Conservation (phyloP, 805 yeast species). For the Saccharomycopsis fibuligera region DNA sequence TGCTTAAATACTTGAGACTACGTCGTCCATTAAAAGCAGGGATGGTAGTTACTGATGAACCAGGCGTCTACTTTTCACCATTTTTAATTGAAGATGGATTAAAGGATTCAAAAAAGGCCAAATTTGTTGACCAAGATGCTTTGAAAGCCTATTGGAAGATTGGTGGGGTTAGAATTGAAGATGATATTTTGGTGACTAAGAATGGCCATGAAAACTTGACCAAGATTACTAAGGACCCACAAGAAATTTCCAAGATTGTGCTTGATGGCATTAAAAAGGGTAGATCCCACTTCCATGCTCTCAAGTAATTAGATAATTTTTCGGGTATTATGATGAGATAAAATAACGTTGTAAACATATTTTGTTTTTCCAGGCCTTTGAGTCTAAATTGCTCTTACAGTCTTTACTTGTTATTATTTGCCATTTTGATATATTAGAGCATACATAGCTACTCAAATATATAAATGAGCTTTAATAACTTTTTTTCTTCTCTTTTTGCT, state of each 20-base stretch:
- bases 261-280: constrained; percentile 61
- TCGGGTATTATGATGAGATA: background rate
- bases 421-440: no score
- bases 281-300: constrained; percentile 55
- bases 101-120: constrained; percentile 41
- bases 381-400: background rate
- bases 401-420: no score
- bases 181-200: constrained; percentile 74
- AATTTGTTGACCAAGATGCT: constrained; percentile 57
- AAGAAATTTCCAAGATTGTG: constrained; percentile 73
- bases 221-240: constrained; percentile 77
- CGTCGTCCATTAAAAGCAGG: constrained; percentile 65
- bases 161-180: constrained; percentile 98
- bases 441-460: no score
- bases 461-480: no score
- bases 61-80: constrained; percentile 88
- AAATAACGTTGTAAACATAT: no score
- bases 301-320: constrained; percentile 29
- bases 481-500: no score
- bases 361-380: background rate
- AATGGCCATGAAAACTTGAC: constrained; percentile 79
- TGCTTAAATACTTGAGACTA: constrained; percentile 70
- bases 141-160: constrained; percentile 75
- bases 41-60: constrained; percentile 92
- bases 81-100: constrained; percentile 64